A percentile compares a stretch with the other conserved stretches of the same genome.
Conservation (phyloP, 1,284 basidiomycete genomes). For the Marasmius fiardii region DNA sequence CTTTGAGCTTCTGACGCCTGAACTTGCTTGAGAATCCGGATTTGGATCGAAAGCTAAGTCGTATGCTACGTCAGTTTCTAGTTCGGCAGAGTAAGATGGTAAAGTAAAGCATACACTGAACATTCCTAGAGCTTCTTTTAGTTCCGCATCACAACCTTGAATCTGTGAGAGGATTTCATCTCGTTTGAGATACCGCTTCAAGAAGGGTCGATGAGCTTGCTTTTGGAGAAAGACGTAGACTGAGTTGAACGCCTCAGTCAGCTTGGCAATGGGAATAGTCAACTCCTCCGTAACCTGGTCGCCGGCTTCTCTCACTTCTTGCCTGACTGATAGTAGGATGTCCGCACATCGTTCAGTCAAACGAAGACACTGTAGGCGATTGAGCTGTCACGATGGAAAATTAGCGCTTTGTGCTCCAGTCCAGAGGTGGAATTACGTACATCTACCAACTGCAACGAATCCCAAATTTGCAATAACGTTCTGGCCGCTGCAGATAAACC, state of each 20-base stretch:
- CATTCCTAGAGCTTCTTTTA: slow-evolving; percentile 52
- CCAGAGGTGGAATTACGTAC: slow-evolving; percentile 34
- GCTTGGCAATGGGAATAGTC: slow-evolving; percentile 28
- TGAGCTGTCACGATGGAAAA: slow-evolving; percentile 38
- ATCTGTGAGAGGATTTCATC: slow-evolving; percentile 66
- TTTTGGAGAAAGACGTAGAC: slow-evolving; percentile 55
- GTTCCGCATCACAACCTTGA: slow-evolving; percentile 44
- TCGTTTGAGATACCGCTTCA: slow-evolving; percentile 76
- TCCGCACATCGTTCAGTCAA: slow-evolving; percentile 44
- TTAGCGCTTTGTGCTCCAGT: neutral
- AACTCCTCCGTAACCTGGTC: slow-evolving; percentile 33
- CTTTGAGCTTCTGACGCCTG: slow-evolving; percentile 28
- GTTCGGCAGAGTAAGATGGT: neutral
- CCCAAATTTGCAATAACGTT: slow-evolving; percentile 58
- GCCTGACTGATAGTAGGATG: slow-evolving; percentile 37
- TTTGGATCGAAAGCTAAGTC: slow-evolving; percentile 49
- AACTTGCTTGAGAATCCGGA: slow-evolving; percentile 57
- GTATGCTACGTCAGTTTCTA: slow-evolving; percentile 5
- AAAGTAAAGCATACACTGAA: slow-evolving; percentile 44
- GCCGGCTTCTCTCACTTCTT: slow-evolving; percentile 39
- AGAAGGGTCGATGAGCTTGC: slow-evolving; percentile 64
- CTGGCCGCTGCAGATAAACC: slow-evolving; percentile 51
- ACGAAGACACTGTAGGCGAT: slow-evolving; percentile 45
- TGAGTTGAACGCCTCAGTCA: slow-evolving; percentile 44
- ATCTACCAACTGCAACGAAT: slow-evolving; percentile 55